Base-by-base conservation (phyloP, 371 early-diverging fungal species). In the Rhizopus microsporus region DNA sequence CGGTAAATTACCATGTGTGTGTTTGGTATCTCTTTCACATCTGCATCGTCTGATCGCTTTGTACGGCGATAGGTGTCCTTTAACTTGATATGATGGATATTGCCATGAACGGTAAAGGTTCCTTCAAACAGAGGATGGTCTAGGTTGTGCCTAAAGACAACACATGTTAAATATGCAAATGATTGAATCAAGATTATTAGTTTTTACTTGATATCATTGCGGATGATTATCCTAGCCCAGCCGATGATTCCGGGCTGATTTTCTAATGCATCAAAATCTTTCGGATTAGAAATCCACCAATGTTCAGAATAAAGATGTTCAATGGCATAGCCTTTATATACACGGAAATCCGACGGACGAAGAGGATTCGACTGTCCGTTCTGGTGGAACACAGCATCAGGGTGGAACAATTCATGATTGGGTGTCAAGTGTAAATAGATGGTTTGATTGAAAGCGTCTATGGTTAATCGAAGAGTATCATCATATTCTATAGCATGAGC, bases 361-460 rank as follows among this genome's bases (percentile, higher is more conserved):
- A 78, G 38, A 29, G 54, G 55, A 15, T 39, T 50, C 7, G 70
- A 60, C 29, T 54, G 42, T 9, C 72, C 74, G 16, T 65, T 39
- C 13, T 57, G 30, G 34, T 63, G 68, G 48, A 72, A 37, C 9
- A 77, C 72, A 3, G 91, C 90, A 8, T 90, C 75, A 0, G 89
- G 84, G 64, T 93, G 94, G 38, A 93, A 71, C 39, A 94, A 60
- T 51, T 89, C 88, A 37, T 60, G 52, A 73, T 93, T 91, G 37
- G 90, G 92, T 58, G 82, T 82, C 31, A 94, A 76, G 59, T 90
- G 80, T 51, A 94, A 69, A 48, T 77, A 69, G 61, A 88, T 89
- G 0, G 94, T 90, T 23, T 74, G 76, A 68, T 93, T 91, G 73
- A 75, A 90, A 5, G 91, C 92, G 7, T 62, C 55, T 42, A 92